Evolutionary conservation across 768 basidiomycete genomes (phyloP).

Genomic region (Coprinopsis cinerea): DNA sequence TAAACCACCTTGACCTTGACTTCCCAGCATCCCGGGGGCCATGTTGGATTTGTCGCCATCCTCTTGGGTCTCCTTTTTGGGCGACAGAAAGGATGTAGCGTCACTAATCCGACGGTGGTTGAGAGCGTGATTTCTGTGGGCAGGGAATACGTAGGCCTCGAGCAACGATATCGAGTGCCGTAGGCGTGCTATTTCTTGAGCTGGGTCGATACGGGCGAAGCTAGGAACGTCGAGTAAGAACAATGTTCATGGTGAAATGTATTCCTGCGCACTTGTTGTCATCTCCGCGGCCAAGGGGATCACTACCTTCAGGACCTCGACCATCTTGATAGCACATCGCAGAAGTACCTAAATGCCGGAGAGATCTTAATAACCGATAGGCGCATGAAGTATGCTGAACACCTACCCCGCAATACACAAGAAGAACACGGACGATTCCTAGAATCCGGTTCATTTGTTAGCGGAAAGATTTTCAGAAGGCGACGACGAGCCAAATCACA

Average conservation of each 20-base stretch:
- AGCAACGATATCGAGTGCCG: slow-evolving; percentile 65
- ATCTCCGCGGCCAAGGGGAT: slow-evolving; percentile 50
- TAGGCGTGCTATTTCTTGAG: slow-evolving; percentile 60
- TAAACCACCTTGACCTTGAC: slow-evolving; percentile 58
- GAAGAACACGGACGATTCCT: slow-evolving; percentile 88
- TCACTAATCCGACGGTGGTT: slow-evolving; percentile 33
- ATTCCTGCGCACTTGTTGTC: slow-evolving; percentile 47
- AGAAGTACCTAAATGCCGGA: slow-evolving; percentile 54
- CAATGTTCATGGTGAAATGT: slow-evolving; percentile 12
- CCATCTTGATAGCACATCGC: slow-evolving; percentile 77
- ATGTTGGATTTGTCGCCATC: slow-evolving; percentile 42
- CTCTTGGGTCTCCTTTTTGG: slow-evolving; percentile 51
- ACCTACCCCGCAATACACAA: slow-evolving; percentile 73
- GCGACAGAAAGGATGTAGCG: slow-evolving; percentile 29
- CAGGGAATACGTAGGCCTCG: slow-evolving; percentile 52
- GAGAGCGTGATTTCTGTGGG: slow-evolving; percentile 29
- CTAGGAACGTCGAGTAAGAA: slow-evolving; percentile 21
- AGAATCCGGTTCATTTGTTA: slow-evolving; percentile 13
- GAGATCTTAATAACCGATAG: slow-evolving; percentile 20
- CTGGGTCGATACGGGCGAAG: slow-evolving; percentile 51
- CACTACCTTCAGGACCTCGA: slow-evolving; percentile 52
- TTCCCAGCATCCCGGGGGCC: slow-evolving; percentile 62
- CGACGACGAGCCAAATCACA: slow-evolving; percentile 13
- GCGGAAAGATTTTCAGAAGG: slow-evolving; percentile 3
- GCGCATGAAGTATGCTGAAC: slow-evolving; percentile 10